These are phyloP conservation scores for Cladophialophora immunda DNA, from an alignment of 2,329 filamentous ascomycete genomes.

Conservation along the genomic window DNA sequence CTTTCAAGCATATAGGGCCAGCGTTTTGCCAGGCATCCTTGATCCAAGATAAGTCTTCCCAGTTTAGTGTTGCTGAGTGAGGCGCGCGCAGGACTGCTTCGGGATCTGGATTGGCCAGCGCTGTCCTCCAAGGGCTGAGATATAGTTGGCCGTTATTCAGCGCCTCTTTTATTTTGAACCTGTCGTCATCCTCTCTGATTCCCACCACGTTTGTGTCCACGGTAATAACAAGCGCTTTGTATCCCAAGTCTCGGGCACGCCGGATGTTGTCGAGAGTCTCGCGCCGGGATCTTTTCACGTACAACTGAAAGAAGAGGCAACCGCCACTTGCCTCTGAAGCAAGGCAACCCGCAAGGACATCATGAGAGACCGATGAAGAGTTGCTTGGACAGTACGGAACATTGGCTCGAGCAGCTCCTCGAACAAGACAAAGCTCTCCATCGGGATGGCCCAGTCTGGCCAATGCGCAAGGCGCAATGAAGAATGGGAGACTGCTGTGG, in stretches of 20 bases:
- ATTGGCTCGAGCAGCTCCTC: slow-evolving; percentile 44
- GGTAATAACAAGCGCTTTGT: slow-evolving; percentile 39
- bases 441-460: slow-evolving; percentile 47
- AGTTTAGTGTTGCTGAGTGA: slow-evolving; percentile 62
- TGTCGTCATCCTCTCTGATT: slow-evolving; percentile 66
- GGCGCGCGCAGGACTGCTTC: slow-evolving; percentile 61
- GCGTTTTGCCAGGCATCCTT: slow-evolving; percentile 51
- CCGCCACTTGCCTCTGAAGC: slow-evolving; percentile 5
- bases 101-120: slow-evolving; percentile 56
- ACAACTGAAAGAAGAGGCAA: slow-evolving; percentile 53
- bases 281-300: slow-evolving; percentile 60
- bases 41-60: slow-evolving; percentile 63
- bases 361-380: slow-evolving; percentile 43
- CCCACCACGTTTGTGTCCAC: slow-evolving; percentile 50
- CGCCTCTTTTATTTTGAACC: slow-evolving; percentile 56
- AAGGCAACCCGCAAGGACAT: slow-evolving; percentile 41
- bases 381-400: slow-evolving; percentile 48
- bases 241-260: slow-evolving; percentile 40
- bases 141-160: slow-evolving; percentile 30
- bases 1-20: slow-evolving; percentile 65
- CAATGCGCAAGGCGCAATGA: slow-evolving; percentile 50
- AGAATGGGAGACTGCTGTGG: slow-evolving; percentile 47
- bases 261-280: slow-evolving; percentile 58
- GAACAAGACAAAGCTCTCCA: slow-evolving; percentile 49
- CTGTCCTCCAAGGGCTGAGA: slow-evolving; percentile 46